These are phyloP conservation scores for Buddleja alternifolia DNA, from an alignment of 257 asterid genomes.

Conservation along the genomic window DNA sequence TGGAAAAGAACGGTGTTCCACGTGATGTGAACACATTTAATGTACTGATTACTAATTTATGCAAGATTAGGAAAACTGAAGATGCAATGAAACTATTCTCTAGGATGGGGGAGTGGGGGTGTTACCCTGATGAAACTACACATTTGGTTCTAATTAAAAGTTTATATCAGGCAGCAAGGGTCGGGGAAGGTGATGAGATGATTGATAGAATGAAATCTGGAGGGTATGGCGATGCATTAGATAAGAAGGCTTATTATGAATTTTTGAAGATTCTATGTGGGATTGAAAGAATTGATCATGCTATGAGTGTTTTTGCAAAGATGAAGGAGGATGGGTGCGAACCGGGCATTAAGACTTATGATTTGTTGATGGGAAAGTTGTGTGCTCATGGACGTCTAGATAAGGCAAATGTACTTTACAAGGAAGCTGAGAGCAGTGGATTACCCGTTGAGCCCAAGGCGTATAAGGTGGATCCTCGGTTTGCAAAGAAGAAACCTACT, in stretches of 20 bases:
- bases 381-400: constrained; percentile 75
- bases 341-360: constrained; percentile 78
- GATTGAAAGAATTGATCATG: constrained; percentile 88
- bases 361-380: constrained; percentile 77
- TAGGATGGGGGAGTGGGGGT: constrained; percentile 83
- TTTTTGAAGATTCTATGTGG: constrained; percentile 83
- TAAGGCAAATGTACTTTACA: constrained; percentile 75
- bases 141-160: constrained; percentile 74
- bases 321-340: constrained; percentile 82
- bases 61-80: constrained; percentile 79
- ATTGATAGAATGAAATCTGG: constrained; percentile 94
- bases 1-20: constrained; percentile 89
- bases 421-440: constrained; percentile 79
- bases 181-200: constrained; percentile 94
- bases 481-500: constrained; percentile 63
- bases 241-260: constrained; percentile 74
- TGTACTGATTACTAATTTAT: constrained; percentile 72
- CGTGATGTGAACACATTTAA: constrained; percentile 84
- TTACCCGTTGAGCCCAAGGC: constrained; percentile 64
- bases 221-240: constrained; percentile 65
- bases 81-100: constrained; percentile 63
- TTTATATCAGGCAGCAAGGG: constrained; percentile 86
- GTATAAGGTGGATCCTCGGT: constrained; percentile 74
- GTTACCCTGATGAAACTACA: constrained; percentile 69
- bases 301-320: constrained; percentile 66